These are phyloP conservation scores for Dactylorhiza incarnata DNA, from an alignment of 106 monocot genomes.

Conservation along the genomic window DNA sequence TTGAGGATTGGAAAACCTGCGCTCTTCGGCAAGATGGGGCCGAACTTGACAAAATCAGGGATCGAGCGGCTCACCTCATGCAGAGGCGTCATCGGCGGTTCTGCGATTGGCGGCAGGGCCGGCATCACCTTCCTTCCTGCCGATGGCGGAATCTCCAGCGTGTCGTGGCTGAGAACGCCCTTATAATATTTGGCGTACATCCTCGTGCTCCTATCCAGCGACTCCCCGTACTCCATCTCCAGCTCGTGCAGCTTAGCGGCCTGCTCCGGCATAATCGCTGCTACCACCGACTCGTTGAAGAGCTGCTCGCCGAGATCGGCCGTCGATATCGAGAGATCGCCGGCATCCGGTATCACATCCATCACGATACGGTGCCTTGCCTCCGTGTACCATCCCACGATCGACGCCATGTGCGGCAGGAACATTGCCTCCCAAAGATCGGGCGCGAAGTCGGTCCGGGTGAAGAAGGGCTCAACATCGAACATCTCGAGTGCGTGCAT, in stretches of 20 bases:
- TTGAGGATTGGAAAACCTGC: constrained; percentile 16
- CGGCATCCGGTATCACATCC: constrained; percentile 28
- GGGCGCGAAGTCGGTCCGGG: constrained; percentile 45
- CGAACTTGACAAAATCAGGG: constrained; percentile 48
- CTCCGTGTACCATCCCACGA: constrained; percentile 43
- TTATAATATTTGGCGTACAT: constrained; percentile 39
- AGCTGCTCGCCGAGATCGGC: constrained; percentile 25
- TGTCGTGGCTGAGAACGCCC: constrained; percentile 14
- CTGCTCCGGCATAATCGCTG: constrained; percentile 34
- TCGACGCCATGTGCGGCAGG: constrained; percentile 51
- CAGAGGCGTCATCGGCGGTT: constrained; percentile 34
- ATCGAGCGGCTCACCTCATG: constrained; percentile 34
- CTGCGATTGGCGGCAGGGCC: constrained; percentile 30
- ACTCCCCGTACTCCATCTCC: constrained; percentile 30
- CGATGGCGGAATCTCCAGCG: constrained; percentile 1
- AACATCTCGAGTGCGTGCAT: constrained; percentile 31
- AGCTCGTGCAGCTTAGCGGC: constrained; percentile 29
- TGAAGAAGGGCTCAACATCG: constrained; percentile 38
- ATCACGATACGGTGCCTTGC: constrained; percentile 24
- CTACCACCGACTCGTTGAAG: constrained; percentile 30
- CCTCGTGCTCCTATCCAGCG: constrained; percentile 33
- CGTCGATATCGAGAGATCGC: constrained; percentile 25
- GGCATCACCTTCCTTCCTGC: constrained; percentile 15
- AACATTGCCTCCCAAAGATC: constrained; percentile 45
- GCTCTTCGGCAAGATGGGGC: constrained; percentile 45